These are phyloP conservation scores for Amanita pallidorosea DNA, from an alignment of 768 basidiomycete genomes.

Conservation along the genomic window DNA sequence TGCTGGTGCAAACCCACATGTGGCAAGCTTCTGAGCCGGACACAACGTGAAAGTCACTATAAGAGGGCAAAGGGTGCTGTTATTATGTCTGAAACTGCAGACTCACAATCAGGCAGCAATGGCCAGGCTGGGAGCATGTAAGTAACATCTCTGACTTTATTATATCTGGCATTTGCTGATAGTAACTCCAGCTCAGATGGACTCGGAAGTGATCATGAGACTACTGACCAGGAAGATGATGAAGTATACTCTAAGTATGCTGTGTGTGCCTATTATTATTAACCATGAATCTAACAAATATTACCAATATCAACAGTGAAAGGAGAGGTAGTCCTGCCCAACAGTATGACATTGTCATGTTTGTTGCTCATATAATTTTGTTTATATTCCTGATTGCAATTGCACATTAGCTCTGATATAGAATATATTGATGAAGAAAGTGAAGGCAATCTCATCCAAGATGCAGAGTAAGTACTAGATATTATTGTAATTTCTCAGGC, in stretches of 20 bases:
- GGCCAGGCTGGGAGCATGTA: neutral
- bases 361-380: neutral
- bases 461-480: neutral
- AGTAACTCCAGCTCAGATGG: neutral
- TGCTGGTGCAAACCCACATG: neutral
- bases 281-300: neutral
- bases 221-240: neutral
- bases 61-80: neutral
- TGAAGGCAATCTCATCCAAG: neutral
- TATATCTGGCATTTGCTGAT: neutral
- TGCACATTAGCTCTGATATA: neutral
- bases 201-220: neutral
- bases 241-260: neutral
- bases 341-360: neutral
- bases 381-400: neutral
- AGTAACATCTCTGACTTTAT: neutral
- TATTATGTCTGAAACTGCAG: neutral
- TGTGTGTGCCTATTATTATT: neutral
- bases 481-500: neutral
- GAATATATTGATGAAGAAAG: neutral
- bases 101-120: neutral
- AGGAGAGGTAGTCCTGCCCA: neutral
- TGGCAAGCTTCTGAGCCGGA: neutral
- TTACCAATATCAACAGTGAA: neutral
- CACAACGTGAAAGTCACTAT: neutral